Evolutionary conservation across 306 rosid genomes (phyloP).

Genomic region (Chamaecrista fasciculata): DNA sequence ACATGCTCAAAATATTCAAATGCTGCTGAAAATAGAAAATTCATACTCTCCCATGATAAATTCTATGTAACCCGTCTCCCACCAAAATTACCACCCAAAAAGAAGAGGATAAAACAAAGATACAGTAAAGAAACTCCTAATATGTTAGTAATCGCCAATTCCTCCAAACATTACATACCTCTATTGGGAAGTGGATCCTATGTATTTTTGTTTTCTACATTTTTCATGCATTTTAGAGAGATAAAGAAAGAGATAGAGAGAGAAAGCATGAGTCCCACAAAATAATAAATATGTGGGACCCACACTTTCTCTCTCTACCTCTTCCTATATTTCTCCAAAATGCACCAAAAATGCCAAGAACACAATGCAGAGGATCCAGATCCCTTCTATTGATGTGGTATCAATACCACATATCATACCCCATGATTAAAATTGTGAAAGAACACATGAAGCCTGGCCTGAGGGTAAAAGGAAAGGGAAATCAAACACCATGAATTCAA

Average conservation of each 20-base stretch:
- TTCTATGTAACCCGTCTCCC: conserved; percentile 47
- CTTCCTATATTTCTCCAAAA: no score
- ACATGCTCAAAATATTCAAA: conserved; percentile 32
- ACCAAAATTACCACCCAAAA: conserved; percentile 35
- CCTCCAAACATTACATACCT: conserved; percentile 51
- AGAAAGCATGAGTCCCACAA: no score
- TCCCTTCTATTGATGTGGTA: conserved; percentile 51
- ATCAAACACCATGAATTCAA: conserved; percentile 17
- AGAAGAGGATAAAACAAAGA: conserved; percentile 26
- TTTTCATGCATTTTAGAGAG: no score
- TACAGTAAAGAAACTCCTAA: conserved; percentile 41
- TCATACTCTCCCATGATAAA: conserved; percentile 45
- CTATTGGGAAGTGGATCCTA: no score
- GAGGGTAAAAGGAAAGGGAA: conserved; percentile 19
- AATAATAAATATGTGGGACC: no score
- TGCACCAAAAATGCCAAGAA: no score
- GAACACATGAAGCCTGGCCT: conserved; percentile 23
- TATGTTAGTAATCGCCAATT: conserved; percentile 52
- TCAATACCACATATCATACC: conserved; percentile 31
- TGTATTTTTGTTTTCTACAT: no score
- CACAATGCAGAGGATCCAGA: no score
- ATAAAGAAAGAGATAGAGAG: no score
- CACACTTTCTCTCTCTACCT: no score
- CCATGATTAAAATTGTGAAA: conserved; percentile 14
- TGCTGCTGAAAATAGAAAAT: conserved; percentile 29